Evolutionary conservation across 495 filamentous ascomycete genomes (phyloP).

Genomic region (Hypoxylon rickii): DNA sequence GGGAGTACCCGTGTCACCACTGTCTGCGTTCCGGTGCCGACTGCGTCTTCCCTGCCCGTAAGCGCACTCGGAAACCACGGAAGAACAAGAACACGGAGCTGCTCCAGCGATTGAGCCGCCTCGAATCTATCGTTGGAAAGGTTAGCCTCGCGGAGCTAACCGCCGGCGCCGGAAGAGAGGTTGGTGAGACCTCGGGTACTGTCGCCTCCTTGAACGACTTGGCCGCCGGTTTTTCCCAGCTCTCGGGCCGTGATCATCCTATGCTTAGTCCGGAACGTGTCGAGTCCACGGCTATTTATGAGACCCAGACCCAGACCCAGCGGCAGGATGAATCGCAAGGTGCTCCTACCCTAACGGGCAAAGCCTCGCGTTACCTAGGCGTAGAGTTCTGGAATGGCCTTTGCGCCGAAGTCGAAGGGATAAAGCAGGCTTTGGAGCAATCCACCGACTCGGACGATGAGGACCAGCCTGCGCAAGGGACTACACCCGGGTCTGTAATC

Average conservation of each 20-base stretch:
- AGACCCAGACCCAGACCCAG: no score
- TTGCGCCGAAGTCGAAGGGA: slow-evolving; percentile 65
- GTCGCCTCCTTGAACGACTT: slow-evolving; percentile 3
- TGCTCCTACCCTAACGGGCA: slow-evolving; percentile 25
- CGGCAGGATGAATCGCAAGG: slow-evolving; percentile 20
- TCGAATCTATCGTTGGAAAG: slow-evolving; percentile 73
- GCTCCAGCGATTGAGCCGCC: slow-evolving; percentile 65
- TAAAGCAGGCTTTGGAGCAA: slow-evolving; percentile 45
- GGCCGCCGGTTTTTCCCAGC: background rate
- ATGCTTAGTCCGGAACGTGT: no score
- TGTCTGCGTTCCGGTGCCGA: slow-evolving; percentile 69
- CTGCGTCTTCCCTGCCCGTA: slow-evolving; percentile 72
- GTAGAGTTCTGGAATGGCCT: slow-evolving; percentile 79
- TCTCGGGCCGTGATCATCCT: slow-evolving; percentile 14
- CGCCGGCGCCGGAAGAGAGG: slow-evolving; percentile 7
- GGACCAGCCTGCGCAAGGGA: slow-evolving; percentile 33
- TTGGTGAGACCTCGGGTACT: background rate
- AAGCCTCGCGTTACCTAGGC: slow-evolving; percentile 66
- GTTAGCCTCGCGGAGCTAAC: slow-evolving; percentile 37
- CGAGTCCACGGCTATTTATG: no score
- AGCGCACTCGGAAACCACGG: slow-evolving; percentile 49
- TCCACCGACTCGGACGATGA: slow-evolving; percentile 56
- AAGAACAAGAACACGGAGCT: slow-evolving; percentile 56
- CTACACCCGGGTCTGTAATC: slow-evolving; percentile 53
- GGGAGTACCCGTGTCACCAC: slow-evolving; percentile 67